Base-by-base conservation (phyloP, 1,284 basidiomycete genomes). In the Austroboletus novae-zelandiae region DNA sequence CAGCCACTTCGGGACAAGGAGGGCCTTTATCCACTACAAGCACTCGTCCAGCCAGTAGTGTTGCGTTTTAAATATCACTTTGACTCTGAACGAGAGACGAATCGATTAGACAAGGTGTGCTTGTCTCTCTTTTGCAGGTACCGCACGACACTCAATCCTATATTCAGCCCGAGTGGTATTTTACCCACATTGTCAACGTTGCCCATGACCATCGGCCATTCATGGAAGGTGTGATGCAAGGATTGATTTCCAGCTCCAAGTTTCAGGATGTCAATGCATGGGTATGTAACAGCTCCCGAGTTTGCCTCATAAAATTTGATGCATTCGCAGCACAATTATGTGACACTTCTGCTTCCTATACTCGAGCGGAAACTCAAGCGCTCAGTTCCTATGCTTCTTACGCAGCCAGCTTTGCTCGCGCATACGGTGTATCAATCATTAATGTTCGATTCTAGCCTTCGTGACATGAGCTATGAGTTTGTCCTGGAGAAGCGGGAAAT, bases 51-150 rank as follows among this genome's bases (percentile, higher is more conserved):
- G 50, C 91, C 94, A 0, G 78, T 99, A 43, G 78, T 89, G 2
- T 72, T 94, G 42, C 83, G 96, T 20, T 99, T 98, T 76, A 91
- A 89, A 60, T 99, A 91, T 67, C 97, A 99, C 64, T 99, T 99
- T 61, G 94, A 98, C 56, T 84, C 90, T 0, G 76, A 81, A 13
- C 77, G 92, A 32, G 81, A 86, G 54, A 99, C 96, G 0, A 99
- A 98, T 68, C 80, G 93, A 43, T 71, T 96, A 7, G 96, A 98
- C 73, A 99, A 97, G 81, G 92, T 89, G 41, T 27, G 58, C 39
- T 45, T 53, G 7, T 14, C 31, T 35, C 29, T 17, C 41, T 18
- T 11, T 4, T 34, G 17, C n/a, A 37, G 41, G 34, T 32, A 4
- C 5, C 34, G 11, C 40, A 41, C 30, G 43, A 34, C 14, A 41